phyloP scores from a whole-genome alignment of 2,329 filamentous ascomycete genomes.

The Ophiostoma pallidulum region DNA sequence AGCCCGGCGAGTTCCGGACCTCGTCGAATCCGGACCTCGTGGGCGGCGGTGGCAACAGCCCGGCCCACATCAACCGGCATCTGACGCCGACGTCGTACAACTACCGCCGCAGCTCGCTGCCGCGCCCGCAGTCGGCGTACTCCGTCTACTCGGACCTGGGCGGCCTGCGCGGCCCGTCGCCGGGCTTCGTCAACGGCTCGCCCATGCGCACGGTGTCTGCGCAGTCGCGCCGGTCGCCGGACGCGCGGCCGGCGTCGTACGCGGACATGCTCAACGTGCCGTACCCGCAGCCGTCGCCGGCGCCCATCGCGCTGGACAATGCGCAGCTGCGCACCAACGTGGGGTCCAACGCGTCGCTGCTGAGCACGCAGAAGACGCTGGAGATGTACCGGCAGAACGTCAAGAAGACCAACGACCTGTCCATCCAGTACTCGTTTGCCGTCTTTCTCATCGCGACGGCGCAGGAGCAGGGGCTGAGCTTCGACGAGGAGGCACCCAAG shows the following conservation, averaged over 20 bases:
- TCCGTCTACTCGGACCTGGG: constrained; percentile 63
- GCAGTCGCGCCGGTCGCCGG: constrained; percentile 46
- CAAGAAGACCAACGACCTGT: constrained; percentile 88
- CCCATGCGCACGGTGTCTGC: constrained; percentile 39
- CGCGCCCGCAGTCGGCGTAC: constrained; percentile 66
- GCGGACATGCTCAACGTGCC: constrained; percentile 56
- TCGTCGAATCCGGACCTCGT: constrained; percentile 43
- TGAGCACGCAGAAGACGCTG: constrained; percentile 86
- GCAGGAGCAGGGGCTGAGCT: constrained; percentile 59
- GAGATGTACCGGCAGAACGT: constrained; percentile 97
- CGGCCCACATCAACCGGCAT: constrained; percentile 47
- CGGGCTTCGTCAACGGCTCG: constrained; percentile 33
- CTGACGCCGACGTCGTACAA: constrained; percentile 49
- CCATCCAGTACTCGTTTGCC: constrained; percentile 92
- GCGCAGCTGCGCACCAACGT: constrained; percentile 67
- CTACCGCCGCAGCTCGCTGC: constrained; percentile 47
- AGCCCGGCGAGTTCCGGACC: constrained; percentile 35
- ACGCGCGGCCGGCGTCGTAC: constrained; percentile 43
- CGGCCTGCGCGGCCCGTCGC: constrained; percentile 54
- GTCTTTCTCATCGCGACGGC: constrained; percentile 87
- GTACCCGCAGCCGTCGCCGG: constrained; percentile 67
- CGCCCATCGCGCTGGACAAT: constrained; percentile 68
- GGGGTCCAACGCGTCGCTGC: constrained; percentile 80
- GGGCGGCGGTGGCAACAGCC: no score
- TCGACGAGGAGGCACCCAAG: constrained; percentile 36